Evolutionary conservation across 1,284 basidiomycete genomes (phyloP).

Genomic region (Pseudozyma sp.): DNA sequence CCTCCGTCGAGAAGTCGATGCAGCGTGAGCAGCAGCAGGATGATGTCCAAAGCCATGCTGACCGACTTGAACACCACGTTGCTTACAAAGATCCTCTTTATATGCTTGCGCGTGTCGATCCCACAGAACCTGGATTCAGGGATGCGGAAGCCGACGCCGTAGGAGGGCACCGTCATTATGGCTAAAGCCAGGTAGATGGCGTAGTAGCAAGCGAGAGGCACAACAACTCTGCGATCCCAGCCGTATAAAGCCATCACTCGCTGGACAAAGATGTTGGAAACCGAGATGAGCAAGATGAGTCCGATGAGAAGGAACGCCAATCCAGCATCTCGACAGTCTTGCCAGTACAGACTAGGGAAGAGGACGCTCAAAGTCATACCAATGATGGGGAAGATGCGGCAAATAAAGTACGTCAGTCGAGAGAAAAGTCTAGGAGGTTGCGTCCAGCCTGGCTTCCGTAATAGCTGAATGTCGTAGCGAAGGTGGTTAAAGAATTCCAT

Average conservation of each 20-base stretch:
- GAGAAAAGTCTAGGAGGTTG: constrained; percentile 35
- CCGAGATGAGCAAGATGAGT: constrained; percentile 30
- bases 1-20: constrained; percentile 48
- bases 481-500: constrained; percentile 44
- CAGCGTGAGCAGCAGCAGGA: constrained; percentile 39
- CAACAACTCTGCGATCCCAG: constrained; percentile 30
- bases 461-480: constrained; percentile 36
- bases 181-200: constrained; percentile 19
- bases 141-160: constrained; percentile 35
- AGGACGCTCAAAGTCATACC: constrained; percentile 24
- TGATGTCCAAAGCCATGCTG: constrained; percentile 33
- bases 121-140: constrained; percentile 33
- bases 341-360: no score
- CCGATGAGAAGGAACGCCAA: no score
- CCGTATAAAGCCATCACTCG: constrained; percentile 42
- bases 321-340: no score
- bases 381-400: constrained; percentile 22
- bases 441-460: constrained; percentile 41
- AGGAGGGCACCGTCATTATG: constrained; percentile 28
- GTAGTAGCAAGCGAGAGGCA: constrained; percentile 25
- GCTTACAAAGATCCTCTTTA: constrained; percentile 9
- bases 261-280: constrained; percentile 39
- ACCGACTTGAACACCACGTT: constrained; percentile 34
- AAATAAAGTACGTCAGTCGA: constrained; percentile 34
- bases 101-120: constrained; percentile 30